A percentile compares a stretch with the other conserved stretches of the same genome.
phyloP scores from a whole-genome alignment of 2,329 filamentous ascomycete species.

The Penicillium sp. region DNA sequence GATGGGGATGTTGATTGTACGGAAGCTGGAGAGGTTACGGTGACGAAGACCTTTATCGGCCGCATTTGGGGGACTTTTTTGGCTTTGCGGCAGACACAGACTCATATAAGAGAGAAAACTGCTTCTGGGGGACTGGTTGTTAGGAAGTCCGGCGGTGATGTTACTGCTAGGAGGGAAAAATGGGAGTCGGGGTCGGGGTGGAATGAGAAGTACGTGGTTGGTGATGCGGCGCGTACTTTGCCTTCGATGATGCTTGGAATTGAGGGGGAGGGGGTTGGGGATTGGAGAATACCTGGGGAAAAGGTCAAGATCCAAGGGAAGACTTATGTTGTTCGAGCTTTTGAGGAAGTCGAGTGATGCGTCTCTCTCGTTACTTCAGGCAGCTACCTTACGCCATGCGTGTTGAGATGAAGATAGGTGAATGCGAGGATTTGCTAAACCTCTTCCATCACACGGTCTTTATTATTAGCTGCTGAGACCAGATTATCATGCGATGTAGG shows the following conservation, averaged over 20 bases:
- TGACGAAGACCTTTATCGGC: constrained; percentile 31
- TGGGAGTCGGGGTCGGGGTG: constrained; percentile 22
- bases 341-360: constrained; percentile 19
- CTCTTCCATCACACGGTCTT: background rate
- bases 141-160: constrained; percentile 24
- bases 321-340: constrained; percentile 28
- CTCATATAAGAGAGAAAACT: constrained; percentile 9
- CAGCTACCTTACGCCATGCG: background rate
- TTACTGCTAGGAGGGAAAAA: constrained; percentile 31
- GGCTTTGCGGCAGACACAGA: constrained; percentile 28
- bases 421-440: no score
- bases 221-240: constrained; percentile 11
- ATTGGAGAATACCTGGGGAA: constrained; percentile 19
- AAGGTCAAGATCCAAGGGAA: constrained; percentile 19
- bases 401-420: background rate
- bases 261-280: constrained; percentile 10
- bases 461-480: background rate
- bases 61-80: constrained; percentile 33
- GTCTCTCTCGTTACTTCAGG: background rate
- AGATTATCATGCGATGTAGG: background rate
- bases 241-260: constrained; percentile 23
- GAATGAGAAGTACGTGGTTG: constrained; percentile 21
- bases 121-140: constrained; percentile 13
- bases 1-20: constrained; percentile 8
- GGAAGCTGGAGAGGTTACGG: constrained; percentile 15